Percentiles rank a stretch among this genome's conserved stretches.
These are phyloP conservation scores for Russula ochroleuca DNA, from an alignment of 768 basidiomycete species.

Conservation along the genomic window DNA sequence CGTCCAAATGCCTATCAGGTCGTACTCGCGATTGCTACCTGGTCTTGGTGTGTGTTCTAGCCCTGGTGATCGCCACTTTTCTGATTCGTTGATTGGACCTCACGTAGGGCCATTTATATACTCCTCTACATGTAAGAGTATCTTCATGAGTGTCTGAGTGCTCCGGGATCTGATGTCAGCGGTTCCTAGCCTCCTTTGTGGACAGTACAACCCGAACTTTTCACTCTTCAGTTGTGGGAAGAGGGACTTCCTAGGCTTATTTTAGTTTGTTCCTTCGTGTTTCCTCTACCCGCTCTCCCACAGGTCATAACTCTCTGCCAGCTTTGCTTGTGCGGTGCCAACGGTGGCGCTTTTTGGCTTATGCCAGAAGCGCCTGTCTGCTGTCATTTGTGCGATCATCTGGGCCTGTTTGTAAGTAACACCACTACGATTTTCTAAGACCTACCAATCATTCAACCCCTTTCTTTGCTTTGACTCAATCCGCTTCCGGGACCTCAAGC, in stretches of 20 bases:
- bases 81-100: constrained; percentile 27
- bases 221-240: constrained; percentile 41
- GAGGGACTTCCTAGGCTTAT: constrained; percentile 40
- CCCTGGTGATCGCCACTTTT: not conserved
- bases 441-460: constrained; percentile 40
- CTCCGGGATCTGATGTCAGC: not conserved
- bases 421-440: not conserved
- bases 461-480: not conserved
- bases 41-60: constrained; percentile 50
- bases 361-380: constrained; percentile 62
- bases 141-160: not conserved
- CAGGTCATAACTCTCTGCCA: constrained; percentile 7
- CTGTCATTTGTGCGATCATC: constrained; percentile 50
- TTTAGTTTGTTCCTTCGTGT: constrained; percentile 33
- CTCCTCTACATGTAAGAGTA: constrained; percentile 45
- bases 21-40: constrained; percentile 53
- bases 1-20: constrained; percentile 56
- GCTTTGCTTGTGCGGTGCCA: constrained; percentile 42
- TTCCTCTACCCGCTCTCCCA: constrained; percentile 19
- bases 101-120: constrained; percentile 53
- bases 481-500: constrained; percentile 36
- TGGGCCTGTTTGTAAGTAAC: constrained; percentile 41
- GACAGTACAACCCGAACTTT: constrained; percentile 36
- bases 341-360: constrained; percentile 71
- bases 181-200: constrained; percentile 40